A percentile compares a stretch with the other conserved stretches of the same genome.
Conservation (phyloP, 2,329 filamentous ascomycete genomes). For the Ophiognomonia clavigignenti-juglandacearum region DNA sequence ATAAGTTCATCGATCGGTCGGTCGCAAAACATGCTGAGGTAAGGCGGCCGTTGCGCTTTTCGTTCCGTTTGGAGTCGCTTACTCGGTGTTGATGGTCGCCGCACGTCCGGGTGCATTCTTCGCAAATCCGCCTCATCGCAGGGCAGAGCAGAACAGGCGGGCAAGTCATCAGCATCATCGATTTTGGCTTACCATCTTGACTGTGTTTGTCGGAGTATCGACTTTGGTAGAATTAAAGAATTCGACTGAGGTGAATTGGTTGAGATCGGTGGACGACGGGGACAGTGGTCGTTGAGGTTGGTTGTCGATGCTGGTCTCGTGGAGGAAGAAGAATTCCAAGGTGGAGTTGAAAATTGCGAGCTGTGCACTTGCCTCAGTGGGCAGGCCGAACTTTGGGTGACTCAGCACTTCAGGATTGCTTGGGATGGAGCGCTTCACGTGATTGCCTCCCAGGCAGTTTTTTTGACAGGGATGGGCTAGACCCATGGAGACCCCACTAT, state of each 20-base stretch:
- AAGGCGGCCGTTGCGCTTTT: too few relatives aligned
- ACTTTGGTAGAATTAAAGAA: constrained; percentile 38
- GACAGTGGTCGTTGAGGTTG: constrained; percentile 30
- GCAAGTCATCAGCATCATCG: constrained; percentile 3
- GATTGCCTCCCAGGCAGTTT: too few relatives aligned
- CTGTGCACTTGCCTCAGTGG: too few relatives aligned
- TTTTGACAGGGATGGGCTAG: too few relatives aligned
- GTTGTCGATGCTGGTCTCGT: constrained; percentile 15
- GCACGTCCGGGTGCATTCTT: too few relatives aligned
- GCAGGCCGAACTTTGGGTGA: too few relatives aligned
- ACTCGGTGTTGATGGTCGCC: constrained; percentile 3
- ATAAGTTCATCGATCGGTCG: not conserved
- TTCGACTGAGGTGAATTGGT: constrained; percentile 39
- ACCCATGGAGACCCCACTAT: too few relatives aligned
- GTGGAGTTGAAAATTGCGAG: constrained; percentile 10
- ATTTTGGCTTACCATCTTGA: constrained; percentile 62
- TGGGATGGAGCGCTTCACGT: too few relatives aligned
- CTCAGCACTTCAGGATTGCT: too few relatives aligned
- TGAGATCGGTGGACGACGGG: constrained; percentile 44
- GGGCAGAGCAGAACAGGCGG: constrained; percentile 2
- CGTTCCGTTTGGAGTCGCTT: not conserved
- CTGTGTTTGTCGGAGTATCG: constrained; percentile 42
- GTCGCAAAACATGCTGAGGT: not conserved
- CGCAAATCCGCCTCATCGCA: too few relatives aligned
- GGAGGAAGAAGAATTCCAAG: constrained; percentile 41